Evolutionary conservation across 768 basidiomycete species (phyloP).

Genomic region (Gyrodon lividus): DNA sequence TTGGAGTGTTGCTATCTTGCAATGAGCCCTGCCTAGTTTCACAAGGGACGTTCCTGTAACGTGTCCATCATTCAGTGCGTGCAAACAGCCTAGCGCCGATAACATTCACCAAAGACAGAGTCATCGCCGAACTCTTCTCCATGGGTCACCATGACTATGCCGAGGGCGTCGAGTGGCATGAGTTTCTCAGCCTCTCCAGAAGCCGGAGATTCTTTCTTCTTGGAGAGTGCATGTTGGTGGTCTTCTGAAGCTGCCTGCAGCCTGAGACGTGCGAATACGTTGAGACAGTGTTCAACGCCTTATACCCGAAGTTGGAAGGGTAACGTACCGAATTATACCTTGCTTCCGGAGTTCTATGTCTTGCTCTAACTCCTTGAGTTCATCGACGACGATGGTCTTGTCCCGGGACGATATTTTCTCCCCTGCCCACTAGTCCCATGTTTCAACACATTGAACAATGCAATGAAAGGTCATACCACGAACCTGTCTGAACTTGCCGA

Average conservation of each 20-base stretch:
- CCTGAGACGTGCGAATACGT: conserved; percentile 37
- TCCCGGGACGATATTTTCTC: conserved; percentile 85
- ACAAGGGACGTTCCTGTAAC: conserved; percentile 66
- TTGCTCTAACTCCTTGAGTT: conserved; percentile 77
- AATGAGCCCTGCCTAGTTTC: conserved; percentile 78
- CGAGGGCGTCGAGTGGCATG: conserved; percentile 73
- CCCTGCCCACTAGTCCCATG: conserved; percentile 69
- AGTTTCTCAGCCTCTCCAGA: conserved; percentile 67
- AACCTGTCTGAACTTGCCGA: conserved; percentile 79
- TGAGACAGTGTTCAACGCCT: conserved; percentile 1
- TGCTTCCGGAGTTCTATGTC: conserved; percentile 80
- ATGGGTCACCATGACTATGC: conserved; percentile 83
- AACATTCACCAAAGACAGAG: conserved; percentile 60
- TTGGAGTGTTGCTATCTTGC: conserved; percentile 81
- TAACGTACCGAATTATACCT: conserved; percentile 67
- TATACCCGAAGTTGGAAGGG: background rate
- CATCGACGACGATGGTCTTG: conserved; percentile 74
- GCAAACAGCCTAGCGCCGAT: conserved; percentile 4
- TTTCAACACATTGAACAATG: conserved; percentile 18
- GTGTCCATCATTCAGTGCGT: background rate
- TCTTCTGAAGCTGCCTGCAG: conserved; percentile 68
- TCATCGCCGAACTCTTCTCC: conserved; percentile 81
- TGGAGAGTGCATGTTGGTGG: conserved; percentile 69
- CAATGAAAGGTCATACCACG: conserved; percentile 16
- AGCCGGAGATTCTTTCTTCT: conserved; percentile 69